Percentiles rank a stretch among this genome's conserved stretches.
Evolutionary conservation across 495 filamentous ascomycete species (phyloP).

Genomic region (Tuber calosporum): DNA sequence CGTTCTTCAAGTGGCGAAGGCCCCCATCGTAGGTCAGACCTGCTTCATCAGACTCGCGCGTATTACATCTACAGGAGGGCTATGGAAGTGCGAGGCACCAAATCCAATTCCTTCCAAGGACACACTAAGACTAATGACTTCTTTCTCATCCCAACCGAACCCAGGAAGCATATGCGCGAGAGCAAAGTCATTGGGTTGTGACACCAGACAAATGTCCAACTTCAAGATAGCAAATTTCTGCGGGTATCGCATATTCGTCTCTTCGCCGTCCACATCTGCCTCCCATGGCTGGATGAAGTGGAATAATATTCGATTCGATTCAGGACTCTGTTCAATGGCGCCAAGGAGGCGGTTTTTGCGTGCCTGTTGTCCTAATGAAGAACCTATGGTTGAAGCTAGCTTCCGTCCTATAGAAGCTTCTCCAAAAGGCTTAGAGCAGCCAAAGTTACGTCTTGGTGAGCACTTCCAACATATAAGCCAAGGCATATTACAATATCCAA

Average conservation of each 20-base stretch:
- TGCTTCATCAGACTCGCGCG: constrained; percentile 50
- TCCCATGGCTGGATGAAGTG: constrained; percentile 42
- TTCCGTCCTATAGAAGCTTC: constrained; percentile 76
- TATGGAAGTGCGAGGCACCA: constrained; percentile 71
- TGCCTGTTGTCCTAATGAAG: constrained; percentile 35
- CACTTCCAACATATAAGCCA: constrained; percentile 73
- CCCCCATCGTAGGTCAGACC: constrained; percentile 34
- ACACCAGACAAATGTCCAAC: constrained; percentile 67
- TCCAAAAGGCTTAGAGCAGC: constrained; percentile 71
- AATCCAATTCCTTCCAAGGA: constrained; percentile 41
- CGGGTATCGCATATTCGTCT: constrained; percentile 49
- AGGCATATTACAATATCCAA: constrained; percentile 67
- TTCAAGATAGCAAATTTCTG: constrained; percentile 73
- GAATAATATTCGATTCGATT: constrained; percentile 40
- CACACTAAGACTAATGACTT: constrained; percentile 35
- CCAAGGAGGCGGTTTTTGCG: constrained; percentile 35
- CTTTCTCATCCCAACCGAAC: constrained; percentile 57
- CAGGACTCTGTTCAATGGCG: constrained; percentile 35
- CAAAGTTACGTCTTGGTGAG: constrained; percentile 66
- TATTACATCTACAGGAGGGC: constrained; percentile 60
- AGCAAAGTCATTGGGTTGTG: constrained; percentile 63
- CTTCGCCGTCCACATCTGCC: constrained; percentile 27
- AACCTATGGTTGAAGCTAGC: constrained; percentile 54
- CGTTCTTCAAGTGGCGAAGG: constrained; percentile 55
- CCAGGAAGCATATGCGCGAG: constrained; percentile 87